These are phyloP conservation scores for Pseudofabraea citricarpa DNA, from an alignment of 2,329 filamentous ascomycete genomes.

Conservation along the genomic window DNA sequence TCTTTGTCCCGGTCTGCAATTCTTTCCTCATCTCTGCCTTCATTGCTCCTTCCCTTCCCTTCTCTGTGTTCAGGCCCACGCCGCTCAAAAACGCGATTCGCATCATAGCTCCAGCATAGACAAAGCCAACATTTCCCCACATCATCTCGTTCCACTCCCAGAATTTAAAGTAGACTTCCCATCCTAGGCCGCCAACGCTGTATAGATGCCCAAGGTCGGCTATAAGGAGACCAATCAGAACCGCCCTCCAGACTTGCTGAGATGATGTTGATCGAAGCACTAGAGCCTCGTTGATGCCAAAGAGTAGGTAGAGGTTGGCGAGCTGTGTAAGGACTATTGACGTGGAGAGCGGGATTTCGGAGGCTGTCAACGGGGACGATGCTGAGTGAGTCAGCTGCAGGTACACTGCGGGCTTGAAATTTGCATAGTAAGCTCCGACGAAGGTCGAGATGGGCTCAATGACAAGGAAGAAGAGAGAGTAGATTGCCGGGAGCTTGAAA, in stretches of 20 bases:
- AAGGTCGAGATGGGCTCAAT: constrained; percentile 58
- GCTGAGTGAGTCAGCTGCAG: constrained; percentile 55
- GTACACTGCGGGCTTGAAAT: constrained; percentile 49
- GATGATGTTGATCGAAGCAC: constrained; percentile 67
- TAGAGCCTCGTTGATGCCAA: constrained; percentile 72
- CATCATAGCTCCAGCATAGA: constrained; percentile 60
- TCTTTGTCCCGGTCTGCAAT: neutral
- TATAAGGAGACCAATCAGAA: constrained; percentile 63
- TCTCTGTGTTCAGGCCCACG: constrained; percentile 40
- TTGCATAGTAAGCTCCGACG: constrained; percentile 47
- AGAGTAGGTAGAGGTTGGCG: constrained; percentile 72
- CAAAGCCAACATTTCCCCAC: constrained; percentile 65
- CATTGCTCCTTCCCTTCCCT: constrained; percentile 11
- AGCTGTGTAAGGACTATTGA: constrained; percentile 69
- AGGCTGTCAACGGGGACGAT: constrained; percentile 15
- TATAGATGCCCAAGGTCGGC: constrained; percentile 76
- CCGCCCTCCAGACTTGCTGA: constrained; percentile 62
- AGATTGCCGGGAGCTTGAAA: constrained; percentile 52
- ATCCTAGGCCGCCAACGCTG: constrained; percentile 55
- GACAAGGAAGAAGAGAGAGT: constrained; percentile 70
- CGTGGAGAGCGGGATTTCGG: constrained; percentile 49
- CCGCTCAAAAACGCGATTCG: constrained; percentile 54
- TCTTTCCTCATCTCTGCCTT: constrained; percentile 9
- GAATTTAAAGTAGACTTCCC: constrained; percentile 52
- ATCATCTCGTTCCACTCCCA: constrained; percentile 62